Conservation (phyloP, 768 basidiomycete genomes). For the Goffeauzyma gilvescens region DNA sequence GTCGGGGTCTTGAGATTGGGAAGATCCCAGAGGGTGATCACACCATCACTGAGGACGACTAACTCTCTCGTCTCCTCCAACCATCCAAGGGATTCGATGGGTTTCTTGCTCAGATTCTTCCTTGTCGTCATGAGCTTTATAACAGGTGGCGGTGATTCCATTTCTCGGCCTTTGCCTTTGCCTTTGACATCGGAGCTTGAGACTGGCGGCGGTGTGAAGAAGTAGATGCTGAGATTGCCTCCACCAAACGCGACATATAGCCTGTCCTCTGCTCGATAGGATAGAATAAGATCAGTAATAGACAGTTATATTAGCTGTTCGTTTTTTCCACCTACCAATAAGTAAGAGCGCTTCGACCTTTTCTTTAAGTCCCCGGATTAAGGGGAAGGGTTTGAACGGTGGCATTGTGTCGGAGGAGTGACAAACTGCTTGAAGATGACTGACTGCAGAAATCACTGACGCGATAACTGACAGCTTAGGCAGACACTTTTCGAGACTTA, state of each 20-base stretch:
- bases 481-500: too few species aligned
- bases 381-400: constrained; percentile 6
- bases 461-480: too few species aligned
- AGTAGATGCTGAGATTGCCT: constrained; percentile 23
- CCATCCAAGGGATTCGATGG: constrained; percentile 73
- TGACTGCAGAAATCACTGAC: too few species aligned
- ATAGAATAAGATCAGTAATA: not conserved
- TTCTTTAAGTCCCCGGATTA: constrained; percentile 17
- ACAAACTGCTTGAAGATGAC: too few species aligned
- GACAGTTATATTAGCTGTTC: not conserved
- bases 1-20: constrained; percentile 54
- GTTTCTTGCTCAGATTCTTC: constrained; percentile 3
- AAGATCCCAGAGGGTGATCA: constrained; percentile 67
- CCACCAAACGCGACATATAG: constrained; percentile 38
- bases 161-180: constrained; percentile 1
- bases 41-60: constrained; percentile 58
- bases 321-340: constrained; percentile 3
- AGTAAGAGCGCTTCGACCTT: constrained; percentile 14
- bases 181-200: too few species aligned
- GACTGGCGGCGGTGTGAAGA: too few species aligned
- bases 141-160: not conserved
- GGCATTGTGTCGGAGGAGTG: constrained; percentile 11
- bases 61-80: constrained; percentile 72
- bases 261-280: constrained; percentile 43
- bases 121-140: constrained; percentile 3